Evolutionary conservation across 1,284 basidiomycete species (phyloP).

Genomic region (Trichosporon asahii): DNA sequence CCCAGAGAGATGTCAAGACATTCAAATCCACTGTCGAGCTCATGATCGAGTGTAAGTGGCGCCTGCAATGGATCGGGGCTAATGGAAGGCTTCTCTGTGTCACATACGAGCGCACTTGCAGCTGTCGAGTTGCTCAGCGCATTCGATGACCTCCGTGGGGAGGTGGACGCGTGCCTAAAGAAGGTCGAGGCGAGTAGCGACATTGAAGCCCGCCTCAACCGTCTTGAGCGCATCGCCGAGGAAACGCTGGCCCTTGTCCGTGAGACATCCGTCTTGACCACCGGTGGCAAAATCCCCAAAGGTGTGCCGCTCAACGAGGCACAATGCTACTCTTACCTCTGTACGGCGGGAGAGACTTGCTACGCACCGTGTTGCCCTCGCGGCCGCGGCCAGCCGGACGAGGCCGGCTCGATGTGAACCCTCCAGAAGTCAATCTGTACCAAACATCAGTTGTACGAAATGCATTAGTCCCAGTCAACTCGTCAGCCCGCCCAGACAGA

Average conservation of each 20-base stretch:
- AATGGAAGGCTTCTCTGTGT: background rate
- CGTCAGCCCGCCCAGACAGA: background rate
- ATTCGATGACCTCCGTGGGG: background rate
- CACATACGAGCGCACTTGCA: background rate
- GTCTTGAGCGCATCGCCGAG: background rate
- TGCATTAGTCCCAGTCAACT: background rate
- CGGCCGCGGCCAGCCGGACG: background rate
- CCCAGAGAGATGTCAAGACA: background rate
- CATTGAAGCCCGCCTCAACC: background rate
- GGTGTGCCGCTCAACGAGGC: slow-evolving; percentile 2
- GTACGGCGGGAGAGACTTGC: background rate
- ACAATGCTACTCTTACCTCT: background rate
- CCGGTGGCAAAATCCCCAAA: background rate
- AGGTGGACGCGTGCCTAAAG: background rate
- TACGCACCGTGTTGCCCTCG: background rate
- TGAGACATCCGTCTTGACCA: background rate
- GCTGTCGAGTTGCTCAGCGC: background rate
- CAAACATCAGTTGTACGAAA: background rate
- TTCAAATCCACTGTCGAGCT: background rate
- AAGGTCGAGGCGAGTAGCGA: background rate
- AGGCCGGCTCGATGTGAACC: background rate
- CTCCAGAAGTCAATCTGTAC: background rate
- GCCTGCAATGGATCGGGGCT: background rate
- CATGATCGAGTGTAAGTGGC: background rate
- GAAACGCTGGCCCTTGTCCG: background rate